Evolutionary conservation across 805 yeast species (phyloP).

Genomic region (Metschnikowia baotianmanensis): DNA sequence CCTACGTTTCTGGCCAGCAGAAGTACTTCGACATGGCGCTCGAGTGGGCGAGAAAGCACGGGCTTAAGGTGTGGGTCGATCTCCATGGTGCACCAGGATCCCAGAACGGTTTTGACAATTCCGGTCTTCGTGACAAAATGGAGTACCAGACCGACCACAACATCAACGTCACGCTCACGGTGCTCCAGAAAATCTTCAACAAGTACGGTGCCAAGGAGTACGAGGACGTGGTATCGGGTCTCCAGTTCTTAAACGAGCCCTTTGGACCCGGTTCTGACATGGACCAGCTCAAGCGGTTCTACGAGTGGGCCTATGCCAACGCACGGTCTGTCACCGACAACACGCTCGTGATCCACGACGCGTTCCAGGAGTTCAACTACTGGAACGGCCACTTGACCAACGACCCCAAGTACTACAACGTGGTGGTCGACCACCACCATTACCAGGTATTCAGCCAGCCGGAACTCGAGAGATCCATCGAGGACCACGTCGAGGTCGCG

Average conservation of each 20-base stretch:
- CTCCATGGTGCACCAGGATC: slow-evolving; percentile 97
- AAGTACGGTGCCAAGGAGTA: slow-evolving; percentile 64
- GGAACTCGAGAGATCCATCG: slow-evolving; percentile 57
- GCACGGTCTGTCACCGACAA: slow-evolving; percentile 54
- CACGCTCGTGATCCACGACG: slow-evolving; percentile 77
- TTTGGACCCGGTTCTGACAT: slow-evolving; percentile 67
- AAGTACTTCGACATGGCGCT: slow-evolving; percentile 72
- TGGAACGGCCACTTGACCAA: slow-evolving; percentile 57
- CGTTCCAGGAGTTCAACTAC: slow-evolving; percentile 54
- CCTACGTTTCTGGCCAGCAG: slow-evolving; percentile 83
- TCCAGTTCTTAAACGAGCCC: slow-evolving; percentile 89
- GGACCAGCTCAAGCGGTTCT: slow-evolving; percentile 57
- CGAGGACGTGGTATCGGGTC: slow-evolving; percentile 73
- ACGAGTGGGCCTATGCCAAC: slow-evolving; percentile 57
- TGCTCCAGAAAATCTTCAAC: slow-evolving; percentile 51
- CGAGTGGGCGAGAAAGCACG: slow-evolving; percentile 63
- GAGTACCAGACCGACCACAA: slow-evolving; percentile 18
- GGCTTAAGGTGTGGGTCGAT: slow-evolving; percentile 83
- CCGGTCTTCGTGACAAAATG: slow-evolving; percentile 68
- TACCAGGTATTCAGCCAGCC: slow-evolving; percentile 77
- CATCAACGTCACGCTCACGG: slow-evolving; percentile 46
- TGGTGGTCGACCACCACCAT: slow-evolving; percentile 84
- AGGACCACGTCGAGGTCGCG: slow-evolving; percentile 50
- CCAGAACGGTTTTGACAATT: slow-evolving; percentile 94
- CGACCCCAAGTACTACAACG: slow-evolving; percentile 50